Evolutionary conservation across 2,329 filamentous ascomycete species (phyloP), one percentile per base, ranked within the genome.

Genomic region (Colletotrichum spaethianum): DNA sequence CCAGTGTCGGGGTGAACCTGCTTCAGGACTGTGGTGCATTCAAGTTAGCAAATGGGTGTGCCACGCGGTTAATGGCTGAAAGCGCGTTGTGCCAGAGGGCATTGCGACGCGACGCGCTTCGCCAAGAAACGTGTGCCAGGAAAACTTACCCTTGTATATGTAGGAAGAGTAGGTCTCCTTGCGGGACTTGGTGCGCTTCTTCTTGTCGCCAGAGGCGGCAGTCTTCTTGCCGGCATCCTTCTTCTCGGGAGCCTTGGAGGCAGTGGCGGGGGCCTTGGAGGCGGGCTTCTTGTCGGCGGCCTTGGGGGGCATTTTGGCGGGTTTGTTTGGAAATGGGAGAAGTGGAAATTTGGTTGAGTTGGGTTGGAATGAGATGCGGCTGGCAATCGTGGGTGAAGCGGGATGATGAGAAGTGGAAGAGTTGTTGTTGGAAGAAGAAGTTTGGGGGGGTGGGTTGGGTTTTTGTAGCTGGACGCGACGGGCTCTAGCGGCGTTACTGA

Each of bases 221-320:
- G 96, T 98, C 93, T 98, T 99, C 94, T 99, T 99, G 90, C 96
- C 96, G 77, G 96, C 96, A 88, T 98, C 96, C 93, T 98, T 98
- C 93, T 98, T 98, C 92, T 98, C 95, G 70, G 88, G 89, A 75
- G 88, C 88, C 88, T 91, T 91, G 79, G 87, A 88, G 77, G 89
- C 89, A 82, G 93, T 89, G 64, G 87, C 94, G 73, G 96, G 95
- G 80, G 96, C 96, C 94, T 98, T 98, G 88, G 94, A 91, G 89
- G 94, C 96, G 87, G 96, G 95, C 91, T 98, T 98, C 94, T 98
- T 98, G 89, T 97, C 93, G 83, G 96, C 96, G 83, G 93, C 93
- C 90, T 98, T 98, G 84, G 96, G 96, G 89, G 96, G 91, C 96
- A 98, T 98, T 93, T 93, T 92, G 83, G 80, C 76, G 74, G 67